Percentiles rank a stretch among this genome's conserved stretches.
Conservation (phyloP, 352 stramenopile species). For the Phytophthora meadii region DNA sequence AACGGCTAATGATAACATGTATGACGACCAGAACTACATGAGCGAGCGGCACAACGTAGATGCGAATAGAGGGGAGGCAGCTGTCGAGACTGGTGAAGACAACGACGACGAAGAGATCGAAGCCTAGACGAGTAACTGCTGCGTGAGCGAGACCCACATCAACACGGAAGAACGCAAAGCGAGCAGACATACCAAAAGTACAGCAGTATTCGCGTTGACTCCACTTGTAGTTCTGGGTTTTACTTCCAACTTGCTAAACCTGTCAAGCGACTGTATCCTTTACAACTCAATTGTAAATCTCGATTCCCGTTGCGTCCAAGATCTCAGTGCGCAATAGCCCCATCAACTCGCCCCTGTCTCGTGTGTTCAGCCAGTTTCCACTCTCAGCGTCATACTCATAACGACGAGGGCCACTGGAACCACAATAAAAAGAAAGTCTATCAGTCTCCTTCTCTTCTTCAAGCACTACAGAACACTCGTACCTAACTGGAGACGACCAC, state of each 20-base stretch:
- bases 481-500: slow-evolving; percentile 97
- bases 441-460: slow-evolving; percentile 2
- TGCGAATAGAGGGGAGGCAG: slow-evolving; percentile 45
- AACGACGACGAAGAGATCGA: slow-evolving; percentile 48
- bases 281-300: slow-evolving; percentile 65
- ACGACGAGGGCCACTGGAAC: slow-evolving; percentile 81
- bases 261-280: neutral
- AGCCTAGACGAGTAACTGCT: slow-evolving; percentile 15
- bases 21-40: slow-evolving; percentile 66
- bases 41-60: slow-evolving; percentile 80
- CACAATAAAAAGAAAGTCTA: neutral
- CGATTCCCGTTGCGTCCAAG: slow-evolving; percentile 77
- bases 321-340: slow-evolving; percentile 81
- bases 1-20: slow-evolving; percentile 11
- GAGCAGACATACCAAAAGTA: slow-evolving; percentile 22
- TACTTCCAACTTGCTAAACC: slow-evolving; percentile 21
- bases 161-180: slow-evolving; percentile 17
- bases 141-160: slow-evolving; percentile 4
- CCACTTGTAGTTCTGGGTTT: slow-evolving; percentile 11
- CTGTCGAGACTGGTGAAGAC: slow-evolving; percentile 37
- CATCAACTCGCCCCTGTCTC: slow-evolving; percentile 78
- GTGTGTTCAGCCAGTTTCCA: slow-evolving; percentile 85
- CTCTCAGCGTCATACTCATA: slow-evolving; percentile 86
- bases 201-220: slow-evolving; percentile 8
- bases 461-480: slow-evolving; percentile 1